Conservation (phyloP, 2,329 filamentous ascomycete genomes). For the Huntiella moniliformis region DNA sequence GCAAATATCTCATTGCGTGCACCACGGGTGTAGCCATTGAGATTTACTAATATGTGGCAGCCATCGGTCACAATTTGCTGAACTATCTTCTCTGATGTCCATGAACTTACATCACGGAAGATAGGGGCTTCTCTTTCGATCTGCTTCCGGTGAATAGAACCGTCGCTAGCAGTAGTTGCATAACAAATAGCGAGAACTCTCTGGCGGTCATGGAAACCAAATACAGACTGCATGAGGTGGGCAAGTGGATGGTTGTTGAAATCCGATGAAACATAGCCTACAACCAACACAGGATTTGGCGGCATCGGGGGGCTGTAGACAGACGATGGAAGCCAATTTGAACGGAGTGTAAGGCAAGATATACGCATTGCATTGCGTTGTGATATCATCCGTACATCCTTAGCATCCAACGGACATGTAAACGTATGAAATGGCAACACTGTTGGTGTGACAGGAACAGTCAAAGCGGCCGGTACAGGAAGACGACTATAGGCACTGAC, state of each 20-base stretch:
- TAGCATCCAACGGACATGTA: slow-evolving; percentile 78
- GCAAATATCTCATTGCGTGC: slow-evolving; percentile 97
- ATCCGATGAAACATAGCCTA: slow-evolving; percentile 93
- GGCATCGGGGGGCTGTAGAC: slow-evolving; percentile 76
- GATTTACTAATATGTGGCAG: slow-evolving; percentile 86
- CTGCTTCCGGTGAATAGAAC: slow-evolving; percentile 72
- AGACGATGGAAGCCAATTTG: slow-evolving; percentile 65
- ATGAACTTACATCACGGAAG: slow-evolving; percentile 73
- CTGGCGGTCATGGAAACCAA: slow-evolving; percentile 62
- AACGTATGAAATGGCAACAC: slow-evolving; percentile 96
- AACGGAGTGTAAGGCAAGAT: slow-evolving; percentile 69
- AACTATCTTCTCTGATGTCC: slow-evolving; percentile 69
- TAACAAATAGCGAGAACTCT: slow-evolving; percentile 82
- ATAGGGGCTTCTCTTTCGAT: slow-evolving; percentile 85
- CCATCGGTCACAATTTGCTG: slow-evolving; percentile 71
- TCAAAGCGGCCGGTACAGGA: slow-evolving; percentile 50
- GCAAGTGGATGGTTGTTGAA: slow-evolving; percentile 97
- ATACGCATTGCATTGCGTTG: slow-evolving; percentile 88
- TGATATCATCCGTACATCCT: slow-evolving; percentile 82
- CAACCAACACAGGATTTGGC: slow-evolving; percentile 64
- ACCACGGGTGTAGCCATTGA: slow-evolving; percentile 95
- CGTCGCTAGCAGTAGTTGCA: slow-evolving; percentile 81
- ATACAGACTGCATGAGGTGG: slow-evolving; percentile 97
- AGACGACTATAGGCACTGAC: slow-evolving; percentile 49
- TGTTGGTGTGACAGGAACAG: slow-evolving; percentile 74